Evolutionary conservation across 148 eudicot species (phyloP).

Genomic region (Rhododendron ovatum): DNA sequence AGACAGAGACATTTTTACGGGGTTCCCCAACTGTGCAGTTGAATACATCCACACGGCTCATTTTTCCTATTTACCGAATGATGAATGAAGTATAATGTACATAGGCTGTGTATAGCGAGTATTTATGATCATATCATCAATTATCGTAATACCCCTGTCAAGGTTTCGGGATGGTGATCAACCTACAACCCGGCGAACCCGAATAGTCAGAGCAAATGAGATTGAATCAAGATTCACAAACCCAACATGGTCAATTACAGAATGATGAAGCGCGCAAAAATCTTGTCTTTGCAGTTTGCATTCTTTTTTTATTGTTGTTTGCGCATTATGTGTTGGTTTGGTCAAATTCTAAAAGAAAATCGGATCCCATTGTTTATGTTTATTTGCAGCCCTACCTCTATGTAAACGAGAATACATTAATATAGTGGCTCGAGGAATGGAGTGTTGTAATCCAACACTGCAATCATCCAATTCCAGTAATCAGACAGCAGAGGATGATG

Average conservation of each 20-base stretch:
- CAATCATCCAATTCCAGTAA: neutral
- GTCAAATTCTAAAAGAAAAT: neutral
- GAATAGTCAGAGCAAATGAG: neutral
- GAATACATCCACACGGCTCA: too few relatives aligned
- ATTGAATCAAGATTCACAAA: neutral
- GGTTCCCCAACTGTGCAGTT: neutral
- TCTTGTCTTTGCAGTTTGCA: neutral
- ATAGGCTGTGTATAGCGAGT: neutral
- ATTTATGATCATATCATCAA: neutral
- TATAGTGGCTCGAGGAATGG: neutral
- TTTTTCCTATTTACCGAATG: too few relatives aligned
- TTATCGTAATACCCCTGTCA: neutral
- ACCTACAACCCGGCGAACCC: neutral
- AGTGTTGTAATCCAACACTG: neutral
- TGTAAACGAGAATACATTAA: neutral
- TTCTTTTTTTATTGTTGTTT: neutral
- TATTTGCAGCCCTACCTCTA: neutral
- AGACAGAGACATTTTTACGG: neutral
- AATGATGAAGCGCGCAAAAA: neutral
- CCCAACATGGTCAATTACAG: neutral
- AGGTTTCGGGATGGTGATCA: neutral
- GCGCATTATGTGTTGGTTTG: neutral
- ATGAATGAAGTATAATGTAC: neutral
- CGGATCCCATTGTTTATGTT: neutral
- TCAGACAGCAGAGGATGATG: conserved; percentile 21